A percentile compares a stretch with the other conserved stretches of the same genome.
Conservation (phyloP, 108 stramenopile genomes). For the Schizochytrium sp. region DNA sequence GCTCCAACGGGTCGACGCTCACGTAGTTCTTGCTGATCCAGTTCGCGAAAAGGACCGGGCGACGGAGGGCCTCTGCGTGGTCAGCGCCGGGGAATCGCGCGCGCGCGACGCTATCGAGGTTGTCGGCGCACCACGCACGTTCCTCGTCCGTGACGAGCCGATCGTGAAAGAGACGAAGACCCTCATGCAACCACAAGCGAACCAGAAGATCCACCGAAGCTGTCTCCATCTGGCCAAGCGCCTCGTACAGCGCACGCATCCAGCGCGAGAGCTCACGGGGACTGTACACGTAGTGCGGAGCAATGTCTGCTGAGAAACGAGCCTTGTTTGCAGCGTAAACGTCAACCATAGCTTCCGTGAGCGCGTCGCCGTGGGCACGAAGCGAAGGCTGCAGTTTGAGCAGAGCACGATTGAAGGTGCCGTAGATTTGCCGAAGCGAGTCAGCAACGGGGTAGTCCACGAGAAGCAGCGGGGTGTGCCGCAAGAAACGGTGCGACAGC, state of each 20-base stretch:
- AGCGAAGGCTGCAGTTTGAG: constrained; percentile 87
- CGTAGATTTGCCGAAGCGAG: constrained; percentile 87
- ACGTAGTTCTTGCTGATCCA: constrained; percentile 85
- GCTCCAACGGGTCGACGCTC: constrained; percentile 63
- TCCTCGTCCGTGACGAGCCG: constrained; percentile 80
- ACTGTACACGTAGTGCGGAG: constrained; percentile 96
- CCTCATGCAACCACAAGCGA: constrained; percentile 94
- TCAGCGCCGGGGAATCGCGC: constrained; percentile 69
- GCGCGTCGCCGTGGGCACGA: constrained; percentile 68
- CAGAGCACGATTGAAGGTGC: constrained; percentile 85
- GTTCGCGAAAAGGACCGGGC: constrained; percentile 78
- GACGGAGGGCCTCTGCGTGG: constrained; percentile 61
- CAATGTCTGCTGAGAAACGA: constrained; percentile 69
- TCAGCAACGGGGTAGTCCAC: constrained; percentile 86
- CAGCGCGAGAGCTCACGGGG: constrained; percentile 94
- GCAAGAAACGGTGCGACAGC: constrained; percentile 80
- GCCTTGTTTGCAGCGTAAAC: constrained; percentile 77
- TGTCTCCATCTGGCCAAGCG: constrained; percentile 51
- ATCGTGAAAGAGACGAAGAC: constrained; percentile 84
- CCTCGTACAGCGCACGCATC: constrained; percentile 91
- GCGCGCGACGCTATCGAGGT: constrained; percentile 58
- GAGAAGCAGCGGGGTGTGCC: constrained; percentile 89
- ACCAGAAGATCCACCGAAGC: constrained; percentile 74
- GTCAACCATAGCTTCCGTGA: constrained; percentile 96
- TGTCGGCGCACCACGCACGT: constrained; percentile 71